Conservation (phyloP, 768 basidiomycete species). For the Pulveroboletus sp. region DNA sequence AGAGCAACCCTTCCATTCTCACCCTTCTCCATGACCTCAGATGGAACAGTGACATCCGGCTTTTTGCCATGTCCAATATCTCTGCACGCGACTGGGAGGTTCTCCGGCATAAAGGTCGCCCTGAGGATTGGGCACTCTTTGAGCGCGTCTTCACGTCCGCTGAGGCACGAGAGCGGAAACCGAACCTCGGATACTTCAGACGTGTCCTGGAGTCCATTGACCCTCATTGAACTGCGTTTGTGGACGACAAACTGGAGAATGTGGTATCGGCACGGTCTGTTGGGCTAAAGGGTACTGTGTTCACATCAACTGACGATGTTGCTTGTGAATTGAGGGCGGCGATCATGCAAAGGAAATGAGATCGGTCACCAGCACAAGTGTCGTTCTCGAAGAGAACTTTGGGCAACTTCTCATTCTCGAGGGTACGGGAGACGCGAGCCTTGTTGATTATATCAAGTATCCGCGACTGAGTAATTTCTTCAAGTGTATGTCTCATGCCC, state of each 20-base stretch:
- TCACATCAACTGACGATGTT: conserved; percentile 13
- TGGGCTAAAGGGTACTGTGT: conserved; percentile 5
- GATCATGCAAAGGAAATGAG: no score
- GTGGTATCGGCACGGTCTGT: conserved; percentile 17
- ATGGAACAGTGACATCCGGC: no score
- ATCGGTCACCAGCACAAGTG: conserved; percentile 8
- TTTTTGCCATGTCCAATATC: no score
- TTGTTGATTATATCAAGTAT: conserved; percentile 16
- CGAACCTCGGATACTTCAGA: conserved; percentile 17
- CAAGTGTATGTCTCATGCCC: no score
- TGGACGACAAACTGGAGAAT: conserved; percentile 23
- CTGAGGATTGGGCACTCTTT: conserved; percentile 9
- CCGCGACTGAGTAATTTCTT: conserved; percentile 13
- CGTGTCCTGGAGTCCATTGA: conserved; percentile 12
- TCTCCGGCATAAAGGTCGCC: no score
- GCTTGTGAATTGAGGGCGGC: conserved; percentile 4
- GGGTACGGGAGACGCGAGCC: conserved; percentile 12
- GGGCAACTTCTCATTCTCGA: conserved; percentile 20
- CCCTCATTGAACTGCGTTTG: conserved; percentile 17
- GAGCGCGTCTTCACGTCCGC: conserved; percentile 18
- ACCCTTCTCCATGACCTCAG: no score
- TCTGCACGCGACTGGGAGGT: no score
- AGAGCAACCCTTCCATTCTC: no score
- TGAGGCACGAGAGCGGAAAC: conserved; percentile 14
- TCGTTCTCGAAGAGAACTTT: neutral